Evolutionary conservation across 805 yeast genomes (phyloP).

Genomic region (Peterozyma toletana): DNA sequence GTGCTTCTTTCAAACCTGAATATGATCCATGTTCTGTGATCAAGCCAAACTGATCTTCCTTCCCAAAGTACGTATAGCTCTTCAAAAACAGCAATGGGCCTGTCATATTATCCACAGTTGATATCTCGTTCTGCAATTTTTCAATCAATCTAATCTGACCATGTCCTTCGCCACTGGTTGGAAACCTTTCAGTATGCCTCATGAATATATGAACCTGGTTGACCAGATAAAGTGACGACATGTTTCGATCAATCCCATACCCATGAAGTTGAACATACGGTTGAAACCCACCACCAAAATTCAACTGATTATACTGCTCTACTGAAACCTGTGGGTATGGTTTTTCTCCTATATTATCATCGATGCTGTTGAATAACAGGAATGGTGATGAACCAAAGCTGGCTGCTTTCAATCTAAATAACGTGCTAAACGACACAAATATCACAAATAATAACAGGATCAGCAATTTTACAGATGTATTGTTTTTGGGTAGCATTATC

Average conservation of each 20-base stretch:
- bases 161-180: constrained; percentile 33
- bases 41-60: constrained; percentile 25
- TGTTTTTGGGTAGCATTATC: too few relatives aligned
- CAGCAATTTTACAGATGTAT: too few relatives aligned
- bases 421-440: too few relatives aligned
- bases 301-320: constrained; percentile 41
- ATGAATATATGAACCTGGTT: constrained; percentile 66
- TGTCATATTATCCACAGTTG: constrained; percentile 24
- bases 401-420: too few relatives aligned
- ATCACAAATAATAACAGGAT: too few relatives aligned
- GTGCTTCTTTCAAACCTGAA: constrained; percentile 38
- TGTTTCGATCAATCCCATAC: constrained; percentile 40
- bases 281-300: constrained; percentile 46
- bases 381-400: too few relatives aligned
- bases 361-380: too few relatives aligned
- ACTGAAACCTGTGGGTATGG: constrained; percentile 18
- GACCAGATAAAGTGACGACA: constrained; percentile 43
- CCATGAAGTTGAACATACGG: constrained; percentile 49
- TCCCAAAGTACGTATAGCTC: constrained; percentile 44
- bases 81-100: constrained; percentile 50
- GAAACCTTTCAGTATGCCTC: constrained; percentile 79
- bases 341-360: not conserved
- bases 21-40: constrained; percentile 36
- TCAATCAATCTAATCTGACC: constrained; percentile 18
- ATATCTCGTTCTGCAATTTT: constrained; percentile 22